Percentiles rank a stretch among this genome's conserved stretches.
phyloP scores from a whole-genome alignment of 148 eudicot genomes.

The Pharnaceum exiguum region DNA sequence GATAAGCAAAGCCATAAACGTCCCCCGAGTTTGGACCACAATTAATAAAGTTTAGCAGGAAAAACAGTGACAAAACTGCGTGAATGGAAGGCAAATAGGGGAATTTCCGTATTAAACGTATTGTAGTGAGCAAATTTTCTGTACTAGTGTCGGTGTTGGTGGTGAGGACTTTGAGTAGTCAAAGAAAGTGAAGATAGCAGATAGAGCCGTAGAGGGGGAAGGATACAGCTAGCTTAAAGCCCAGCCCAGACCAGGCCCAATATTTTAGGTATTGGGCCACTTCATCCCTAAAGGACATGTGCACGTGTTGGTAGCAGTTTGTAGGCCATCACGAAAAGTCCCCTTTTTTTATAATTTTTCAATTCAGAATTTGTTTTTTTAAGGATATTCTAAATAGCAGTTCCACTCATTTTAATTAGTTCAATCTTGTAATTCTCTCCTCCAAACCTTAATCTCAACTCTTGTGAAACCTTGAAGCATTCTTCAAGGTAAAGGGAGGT shows the following conservation, averaged over 20 bases:
- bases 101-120: background rate
- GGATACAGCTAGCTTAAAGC: slow-evolving; percentile 3
- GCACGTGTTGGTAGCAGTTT: slow-evolving; percentile 12
- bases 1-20: too few species aligned
- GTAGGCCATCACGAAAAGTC: slow-evolving; percentile 14
- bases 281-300: slow-evolving; percentile 11
- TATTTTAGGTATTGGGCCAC: slow-evolving; percentile 7
- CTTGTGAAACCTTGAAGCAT: too few species aligned
- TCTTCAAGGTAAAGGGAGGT: too few species aligned
- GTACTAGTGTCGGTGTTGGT: slow-evolving; percentile 8
- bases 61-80: background rate
- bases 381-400: too few species aligned
- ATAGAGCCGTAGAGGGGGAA: background rate
- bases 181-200: too few species aligned
- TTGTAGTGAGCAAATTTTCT: background rate
- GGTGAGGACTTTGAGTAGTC: slow-evolving; percentile 12
- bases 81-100: background rate
- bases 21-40: too few species aligned
- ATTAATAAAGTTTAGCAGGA: too few species aligned
- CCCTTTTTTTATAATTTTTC: too few species aligned
- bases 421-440: too few species aligned
- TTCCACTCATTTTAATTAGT: too few species aligned
- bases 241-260: slow-evolving; percentile 24
- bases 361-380: too few species aligned
- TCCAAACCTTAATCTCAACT: too few species aligned